phyloP scores from a whole-genome alignment of 2,329 filamentous ascomycete genomes.

The Fusarium phyllophilum region DNA sequence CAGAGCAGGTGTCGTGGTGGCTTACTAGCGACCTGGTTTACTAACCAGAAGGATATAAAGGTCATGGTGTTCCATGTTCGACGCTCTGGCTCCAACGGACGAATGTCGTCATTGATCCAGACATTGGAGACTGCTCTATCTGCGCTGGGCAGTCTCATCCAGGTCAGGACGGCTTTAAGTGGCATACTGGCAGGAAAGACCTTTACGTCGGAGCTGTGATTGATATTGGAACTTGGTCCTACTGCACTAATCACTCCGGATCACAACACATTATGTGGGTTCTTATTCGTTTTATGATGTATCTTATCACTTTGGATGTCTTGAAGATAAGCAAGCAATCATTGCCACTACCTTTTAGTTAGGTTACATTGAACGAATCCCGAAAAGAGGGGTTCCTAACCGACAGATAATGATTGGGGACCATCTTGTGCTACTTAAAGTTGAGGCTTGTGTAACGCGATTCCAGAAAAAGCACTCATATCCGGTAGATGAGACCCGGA shows the following conservation, averaged over 20 bases:
- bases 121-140: neutral
- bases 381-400: neutral
- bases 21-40: neutral
- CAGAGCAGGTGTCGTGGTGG: accelerated
- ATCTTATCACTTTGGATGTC: neutral
- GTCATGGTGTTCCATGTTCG: neutral
- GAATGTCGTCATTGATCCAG: neutral
- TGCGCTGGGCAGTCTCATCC: neutral
- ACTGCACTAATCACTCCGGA: accelerated
- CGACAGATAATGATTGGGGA: neutral
- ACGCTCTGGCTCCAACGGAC: neutral
- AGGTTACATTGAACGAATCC: neutral
- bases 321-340: neutral
- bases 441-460: neutral
- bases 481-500: neutral
- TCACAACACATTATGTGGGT: accelerated
- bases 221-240: neutral
- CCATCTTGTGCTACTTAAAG: neutral
- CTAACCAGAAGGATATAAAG: neutral
- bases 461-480: neutral
- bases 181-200: accelerated
- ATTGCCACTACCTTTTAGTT: neutral
- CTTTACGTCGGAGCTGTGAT: neutral
- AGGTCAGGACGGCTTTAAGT: neutral
- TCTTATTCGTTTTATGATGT: neutral